Base-by-base conservation (phyloP, 768 basidiomycete species). In the Gloeopeniophorella convolvens region DNA sequence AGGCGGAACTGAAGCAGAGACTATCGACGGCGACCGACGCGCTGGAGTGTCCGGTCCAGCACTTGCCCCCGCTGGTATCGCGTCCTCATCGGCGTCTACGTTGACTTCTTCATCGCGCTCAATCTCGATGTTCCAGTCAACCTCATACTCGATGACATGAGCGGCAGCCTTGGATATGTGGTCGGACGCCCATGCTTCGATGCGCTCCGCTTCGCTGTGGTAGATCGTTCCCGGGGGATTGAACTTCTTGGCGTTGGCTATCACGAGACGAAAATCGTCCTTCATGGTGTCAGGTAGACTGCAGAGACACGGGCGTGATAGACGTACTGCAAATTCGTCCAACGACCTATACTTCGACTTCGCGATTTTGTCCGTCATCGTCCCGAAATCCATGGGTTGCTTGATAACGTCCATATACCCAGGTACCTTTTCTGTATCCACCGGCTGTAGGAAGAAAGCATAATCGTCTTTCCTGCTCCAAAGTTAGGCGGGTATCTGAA, bases 331-430 rank as follows among this genome's bases (percentile, higher is more conserved):
- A 62, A 90, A 90, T 35, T 90, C 87, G 49, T 89, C 87, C 41
- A 90, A 65, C 3, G 84, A 85, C 16, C 83, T 76, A 65, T 95
- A 95, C 54, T 77, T 80, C 5, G 86, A 85, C 60, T 69, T 77
- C 50, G 75, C 75, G 37, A 93, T 85, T 66, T 93, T 95, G 47
- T 72, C 70, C 16, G 82, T 68, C 72, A 98, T 86, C 0, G 92
- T 93, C 0, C 88, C 87, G 48, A 98, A 72, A 61, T 97, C 93
- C 93, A 97, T 98, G 6, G 94, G 92, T 16, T 74, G 72, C 59
- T 85, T 83, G 43, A 98, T 79, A 41, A 82, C 69, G 70, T 85
- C 80, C 11, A 70, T 49, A 56, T 85, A 85, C 1, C 80, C 80
- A 10, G 80, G 74, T 0, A 87, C 80, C 56, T 77, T 72, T 2